A percentile compares a stretch with the other conserved stretches of the same genome.
These are phyloP conservation scores for Nemania sp. DNA, from an alignment of 2,329 filamentous ascomycete genomes.

Conservation along the genomic window DNA sequence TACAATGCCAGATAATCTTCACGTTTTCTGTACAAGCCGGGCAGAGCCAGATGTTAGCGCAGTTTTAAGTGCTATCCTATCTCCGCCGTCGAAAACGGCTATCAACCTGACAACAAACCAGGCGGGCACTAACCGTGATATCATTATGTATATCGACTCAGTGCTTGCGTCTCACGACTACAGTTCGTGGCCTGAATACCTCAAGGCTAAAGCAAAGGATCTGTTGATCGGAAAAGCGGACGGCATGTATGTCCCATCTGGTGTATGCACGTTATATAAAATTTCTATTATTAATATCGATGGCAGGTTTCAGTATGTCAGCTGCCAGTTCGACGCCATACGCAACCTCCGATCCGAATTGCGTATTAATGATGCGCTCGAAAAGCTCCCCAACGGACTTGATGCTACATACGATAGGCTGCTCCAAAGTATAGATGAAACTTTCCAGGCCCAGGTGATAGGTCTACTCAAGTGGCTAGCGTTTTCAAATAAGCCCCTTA, in stretches of 20 bases:
- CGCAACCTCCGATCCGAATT: background rate
- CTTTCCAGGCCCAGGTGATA: background rate
- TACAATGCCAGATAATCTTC: background rate
- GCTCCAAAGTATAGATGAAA: background rate
- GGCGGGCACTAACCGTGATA: background rate
- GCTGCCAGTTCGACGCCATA: conserved; percentile 1
- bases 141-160: background rate
- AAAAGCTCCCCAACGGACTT: conserved; percentile 1
- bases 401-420: conserved; percentile 6
- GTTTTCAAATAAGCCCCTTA: background rate
- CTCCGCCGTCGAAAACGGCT: background rate
- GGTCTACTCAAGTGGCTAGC: conserved; percentile 8
- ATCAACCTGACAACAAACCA: background rate
- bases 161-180: background rate
- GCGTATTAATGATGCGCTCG: background rate
- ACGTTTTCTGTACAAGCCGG: conserved; percentile 6
- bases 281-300: background rate
- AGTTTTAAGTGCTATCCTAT: background rate
- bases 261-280: background rate
- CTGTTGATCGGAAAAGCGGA: background rate
- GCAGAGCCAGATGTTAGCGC: background rate
- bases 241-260: background rate
- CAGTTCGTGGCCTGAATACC: background rate
- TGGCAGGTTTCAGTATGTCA: conserved; percentile 7
- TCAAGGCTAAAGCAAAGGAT: conserved; percentile 2